Conservation (phyloP, 106 monocot genomes). For the Dendrobium nobile region DNA sequence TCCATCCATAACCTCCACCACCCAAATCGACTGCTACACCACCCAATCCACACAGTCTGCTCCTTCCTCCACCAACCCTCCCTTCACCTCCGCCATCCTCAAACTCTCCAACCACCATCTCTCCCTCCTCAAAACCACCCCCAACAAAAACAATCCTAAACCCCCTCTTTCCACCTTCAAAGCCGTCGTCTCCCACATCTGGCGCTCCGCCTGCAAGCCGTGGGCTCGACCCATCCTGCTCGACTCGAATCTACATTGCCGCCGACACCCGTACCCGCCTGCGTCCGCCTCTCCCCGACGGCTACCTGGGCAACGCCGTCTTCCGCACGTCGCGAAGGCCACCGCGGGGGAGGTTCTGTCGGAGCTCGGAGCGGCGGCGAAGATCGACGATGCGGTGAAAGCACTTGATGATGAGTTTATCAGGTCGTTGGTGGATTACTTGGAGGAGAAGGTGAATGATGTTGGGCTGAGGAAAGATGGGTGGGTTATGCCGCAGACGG, state of each 20-base stretch:
- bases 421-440: slow-evolving; percentile 45
- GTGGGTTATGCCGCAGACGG: slow-evolving; percentile 13
- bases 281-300: slow-evolving; percentile 33
- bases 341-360: slow-evolving; percentile 1
- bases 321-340: slow-evolving; percentile 17
- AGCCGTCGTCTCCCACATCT: slow-evolving; percentile 39
- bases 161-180: slow-evolving; percentile 28
- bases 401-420: slow-evolving; percentile 26
- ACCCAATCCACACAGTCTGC: neutral
- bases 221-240: slow-evolving; percentile 7
- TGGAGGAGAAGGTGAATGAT: slow-evolving; percentile 19
- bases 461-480: slow-evolving; percentile 8
- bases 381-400: slow-evolving; percentile 10
- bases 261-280: slow-evolving; percentile 33
- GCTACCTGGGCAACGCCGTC: slow-evolving; percentile 49
- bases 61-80: neutral
- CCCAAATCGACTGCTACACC: slow-evolving; percentile 28
- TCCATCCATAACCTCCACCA: slow-evolving; percentile 22
- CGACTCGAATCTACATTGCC: slow-evolving; percentile 32
- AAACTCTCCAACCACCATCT: slow-evolving; percentile 33
- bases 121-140: slow-evolving; percentile 21
- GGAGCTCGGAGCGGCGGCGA: slow-evolving; percentile 6
- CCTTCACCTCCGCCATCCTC: slow-evolving; percentile 22
- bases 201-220: slow-evolving; percentile 47
- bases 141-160: neutral